A percentile compares a stretch with the other conserved stretches of the same genome.
Evolutionary conservation across 2,329 filamentous ascomycete species (phyloP).

Genomic region (Ophiostoma piceae): DNA sequence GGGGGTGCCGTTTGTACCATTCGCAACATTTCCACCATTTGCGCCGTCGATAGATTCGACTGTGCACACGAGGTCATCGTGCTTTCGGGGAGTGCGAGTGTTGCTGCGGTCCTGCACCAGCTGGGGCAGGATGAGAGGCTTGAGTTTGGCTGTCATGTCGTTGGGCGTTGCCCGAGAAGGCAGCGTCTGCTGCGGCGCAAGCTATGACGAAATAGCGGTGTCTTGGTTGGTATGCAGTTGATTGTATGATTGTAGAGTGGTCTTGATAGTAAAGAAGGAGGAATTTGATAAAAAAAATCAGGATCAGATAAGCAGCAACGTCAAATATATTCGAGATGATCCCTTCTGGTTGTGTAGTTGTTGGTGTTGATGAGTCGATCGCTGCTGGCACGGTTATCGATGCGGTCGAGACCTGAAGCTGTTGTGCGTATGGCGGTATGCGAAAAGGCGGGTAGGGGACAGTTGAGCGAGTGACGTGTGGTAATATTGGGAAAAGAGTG

Average conservation of each 20-base stretch:
- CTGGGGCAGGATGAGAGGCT: slow-evolving; percentile 50
- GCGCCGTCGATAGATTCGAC: slow-evolving; percentile 30
- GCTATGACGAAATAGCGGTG: not conserved
- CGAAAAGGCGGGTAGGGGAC: not conserved
- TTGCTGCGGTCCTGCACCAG: slow-evolving; percentile 45
- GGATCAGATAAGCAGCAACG: too few relatives aligned
- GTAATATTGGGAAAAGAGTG: not conserved
- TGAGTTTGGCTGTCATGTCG: slow-evolving; percentile 46
- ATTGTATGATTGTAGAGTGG: not conserved
- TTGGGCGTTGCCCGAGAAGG: slow-evolving; percentile 13
- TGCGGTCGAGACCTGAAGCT: slow-evolving; percentile 1
- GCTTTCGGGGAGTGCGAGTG: slow-evolving; percentile 33
- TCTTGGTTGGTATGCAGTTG: not conserved
- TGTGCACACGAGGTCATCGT: slow-evolving; percentile 34
- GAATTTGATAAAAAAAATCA: too few relatives aligned
- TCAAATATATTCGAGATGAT: too few relatives aligned
- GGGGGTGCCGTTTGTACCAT: slow-evolving; percentile 34
- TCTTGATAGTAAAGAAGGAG: not conserved
- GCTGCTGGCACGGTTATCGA: not conserved
- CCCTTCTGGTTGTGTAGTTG: not conserved
- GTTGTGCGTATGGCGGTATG: not conserved
- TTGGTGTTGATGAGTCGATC: not conserved
- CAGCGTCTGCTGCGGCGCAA: slow-evolving; percentile 16
- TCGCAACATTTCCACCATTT: slow-evolving; percentile 25
- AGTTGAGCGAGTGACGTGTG: not conserved